Percentiles rank a stretch among this genome's conserved stretches.
These are phyloP conservation scores for Canavalia ensiformis DNA, from an alignment of 306 rosid genomes.

Conservation along the genomic window DNA sequence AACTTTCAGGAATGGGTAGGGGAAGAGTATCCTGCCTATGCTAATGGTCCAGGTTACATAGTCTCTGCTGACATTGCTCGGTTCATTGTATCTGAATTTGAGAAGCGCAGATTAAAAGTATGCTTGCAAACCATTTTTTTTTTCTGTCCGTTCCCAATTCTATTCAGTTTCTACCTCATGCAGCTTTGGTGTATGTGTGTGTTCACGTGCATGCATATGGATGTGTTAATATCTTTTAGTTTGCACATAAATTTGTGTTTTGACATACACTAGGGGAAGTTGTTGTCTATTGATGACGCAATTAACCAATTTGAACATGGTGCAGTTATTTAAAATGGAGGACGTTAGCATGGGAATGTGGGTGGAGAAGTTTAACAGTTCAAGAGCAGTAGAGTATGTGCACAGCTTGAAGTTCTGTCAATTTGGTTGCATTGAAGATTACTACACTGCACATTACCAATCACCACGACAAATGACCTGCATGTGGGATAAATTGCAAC, in stretches of 20 bases:
- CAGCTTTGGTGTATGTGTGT: not conserved
- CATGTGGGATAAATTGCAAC: conserved; percentile 84
- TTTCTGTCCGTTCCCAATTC: not conserved
- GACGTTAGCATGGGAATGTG: conserved; percentile 99
- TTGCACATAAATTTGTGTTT: not conserved
- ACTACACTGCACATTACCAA: conserved; percentile 90
- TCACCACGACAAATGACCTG: conserved; percentile 94
- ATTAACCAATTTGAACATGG: conserved; percentile 9
- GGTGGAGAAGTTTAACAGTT: conserved; percentile 81
- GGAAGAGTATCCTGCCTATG: conserved; percentile 95
- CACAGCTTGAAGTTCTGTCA: conserved; percentile 90
- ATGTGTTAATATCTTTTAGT: not conserved
- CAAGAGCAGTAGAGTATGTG: conserved; percentile 67
- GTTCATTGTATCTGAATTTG: conserved; percentile 74
- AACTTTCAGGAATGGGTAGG: conserved; percentile 87
- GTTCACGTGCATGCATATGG: not conserved
- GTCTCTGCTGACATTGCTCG: conserved; percentile 79
- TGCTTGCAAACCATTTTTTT: conserved; percentile 33
- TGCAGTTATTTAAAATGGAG: conserved; percentile 96
- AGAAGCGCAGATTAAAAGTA: conserved; percentile 77
- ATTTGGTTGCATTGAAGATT: conserved; percentile 84
- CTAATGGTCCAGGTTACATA: conserved; percentile 93
- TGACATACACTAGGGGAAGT: not conserved
- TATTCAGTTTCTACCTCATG: not conserved
- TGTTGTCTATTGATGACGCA: not conserved